Base-by-base conservation (phyloP, 1,284 basidiomycete genomes). In the Ganoderma resinaceum region DNA sequence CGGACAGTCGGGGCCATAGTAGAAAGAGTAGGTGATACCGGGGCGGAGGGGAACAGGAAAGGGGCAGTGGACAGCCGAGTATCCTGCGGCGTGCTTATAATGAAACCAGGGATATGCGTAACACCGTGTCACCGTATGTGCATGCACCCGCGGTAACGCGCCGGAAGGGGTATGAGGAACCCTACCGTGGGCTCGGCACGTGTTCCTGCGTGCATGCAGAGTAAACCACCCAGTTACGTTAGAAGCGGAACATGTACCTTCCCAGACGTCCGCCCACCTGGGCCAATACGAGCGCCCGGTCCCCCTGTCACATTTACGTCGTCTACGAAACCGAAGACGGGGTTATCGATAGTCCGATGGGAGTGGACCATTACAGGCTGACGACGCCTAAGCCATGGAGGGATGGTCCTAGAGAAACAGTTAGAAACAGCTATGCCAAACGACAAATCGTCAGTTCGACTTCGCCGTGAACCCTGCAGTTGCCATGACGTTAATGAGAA, bases 51-150 rank as follows among this genome's bases (percentile, higher is more conserved):
- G 14, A 9, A 29, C 7, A 31, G 12, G 52, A 29, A 18, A 29
- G 23, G 31, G 52, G 52, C 29, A 29, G 52, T 53, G 46, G 23
- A n/a, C 38, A 18, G 46, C 46, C 11, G 52, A 29, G 29, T 11
- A 53, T 53, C 52, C 52, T 53, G 12, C 29, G 52, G 23, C 26
- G 29, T 18, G 42, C 35, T 46, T 53, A 63, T 55, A 63, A 37
- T 11, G 23, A 26, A 14, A 31, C 26, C 62, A 18, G 33, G 52
- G 43, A 53, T 29, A 23, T 18, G 35, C 35, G 35, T 35, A 35
- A 2, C 9, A 23, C 7, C n/a, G n/a, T 23, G 46, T n/a, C 12
- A n/a, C 46, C 9, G 46, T 14, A 18, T 29, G 35, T 31, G 46
- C n/a, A 55, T 14, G 35, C 23, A 46, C 31, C 12, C 49, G 7